Base-by-base conservation (phyloP, 257 asterid species). In the Mentha longifolia region DNA sequence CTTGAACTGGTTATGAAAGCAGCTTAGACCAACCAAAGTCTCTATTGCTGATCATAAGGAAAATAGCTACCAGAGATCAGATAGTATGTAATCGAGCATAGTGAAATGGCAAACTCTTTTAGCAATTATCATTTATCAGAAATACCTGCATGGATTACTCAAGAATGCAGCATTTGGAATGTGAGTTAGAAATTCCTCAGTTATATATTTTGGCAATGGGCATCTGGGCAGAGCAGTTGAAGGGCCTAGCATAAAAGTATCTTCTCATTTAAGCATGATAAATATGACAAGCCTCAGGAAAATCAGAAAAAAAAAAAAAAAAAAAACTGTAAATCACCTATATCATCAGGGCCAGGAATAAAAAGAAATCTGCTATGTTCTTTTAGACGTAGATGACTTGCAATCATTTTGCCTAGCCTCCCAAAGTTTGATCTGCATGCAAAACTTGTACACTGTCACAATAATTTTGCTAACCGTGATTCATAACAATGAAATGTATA, bases 341-440 rank as follows among this genome's bases (percentile, higher is more conserved):
- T 85, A 70, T 94, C 98, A 80, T 92, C 95, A 62, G 99, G 98
- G 73, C 98, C 98, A 43, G 98, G 98, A 76, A 94, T 89, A 78
- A 94, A 94, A 43, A 95, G 92, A 82, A 95, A 95, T 71, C 78
- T 84, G 68, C 96, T 91, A 49, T 81, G 79, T 49, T 91, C 92
- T 80, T 80, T 85, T 61, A 91, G 82, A 67, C 91, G 92, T 50
- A 82, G 83, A 84, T 88, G 97, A 58, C 87, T 77, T 28, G 92
- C 96, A 79, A 95, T 82, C 81, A 88, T 84, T 78, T 85, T 83
- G 51, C 99, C 99, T 62, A 95, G 89, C 84, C 86, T 91, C 70
- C 93, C 99, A 74, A 95, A 95, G 72, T 86, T 92, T 13, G 81
- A 85, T 72, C 99, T 95, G 86, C 77, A 78, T 12, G 42, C 50